phyloP scores from a whole-genome alignment of 2,329 filamentous ascomycete species.

The Coleophoma crateriformis region DNA sequence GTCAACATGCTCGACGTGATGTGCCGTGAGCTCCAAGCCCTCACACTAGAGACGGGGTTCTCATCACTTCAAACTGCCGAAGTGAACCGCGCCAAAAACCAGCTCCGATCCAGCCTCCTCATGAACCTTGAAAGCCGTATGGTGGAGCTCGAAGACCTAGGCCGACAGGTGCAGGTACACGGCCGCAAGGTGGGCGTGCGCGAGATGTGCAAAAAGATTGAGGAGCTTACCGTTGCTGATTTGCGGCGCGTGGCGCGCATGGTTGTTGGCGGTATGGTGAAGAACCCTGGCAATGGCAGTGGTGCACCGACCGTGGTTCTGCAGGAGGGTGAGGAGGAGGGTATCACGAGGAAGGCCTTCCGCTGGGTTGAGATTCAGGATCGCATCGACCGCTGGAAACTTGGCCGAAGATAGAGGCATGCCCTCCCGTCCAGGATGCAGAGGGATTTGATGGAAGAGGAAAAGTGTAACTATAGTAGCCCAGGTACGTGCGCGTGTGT shows the following conservation, averaged over 20 bases:
- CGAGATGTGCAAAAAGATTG: constrained; percentile 89
- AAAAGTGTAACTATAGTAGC: too few relatives aligned
- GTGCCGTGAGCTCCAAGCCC: constrained; percentile 78
- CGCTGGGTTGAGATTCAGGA: constrained; percentile 89
- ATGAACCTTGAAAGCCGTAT: constrained; percentile 98
- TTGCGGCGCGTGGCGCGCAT: constrained; percentile 73
- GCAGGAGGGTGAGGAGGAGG: constrained; percentile 75
- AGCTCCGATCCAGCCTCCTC: constrained; percentile 79
- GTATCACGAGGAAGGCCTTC: constrained; percentile 61
- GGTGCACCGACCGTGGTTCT: constrained; percentile 91
- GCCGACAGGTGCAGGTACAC: constrained; percentile 94
- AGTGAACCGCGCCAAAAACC: constrained; percentile 93
- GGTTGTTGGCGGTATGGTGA: constrained; percentile 71
- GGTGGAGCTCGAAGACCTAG: constrained; percentile 95
- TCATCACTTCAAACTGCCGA: constrained; percentile 67
- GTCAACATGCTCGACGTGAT: constrained; percentile 88
- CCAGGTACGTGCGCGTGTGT: too few relatives aligned
- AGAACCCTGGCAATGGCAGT: constrained; percentile 71
- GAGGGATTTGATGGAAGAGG: not conserved
- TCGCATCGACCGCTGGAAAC: constrained; percentile 74
- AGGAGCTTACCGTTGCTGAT: constrained; percentile 73
- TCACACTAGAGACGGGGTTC: constrained; percentile 73
- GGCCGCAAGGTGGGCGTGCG: constrained; percentile 84
- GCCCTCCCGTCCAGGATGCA: not conserved
- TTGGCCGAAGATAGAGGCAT: constrained; percentile 54